Conservation (phyloP, 106 monocot species). For the Dendrobium huoshanense region DNA sequence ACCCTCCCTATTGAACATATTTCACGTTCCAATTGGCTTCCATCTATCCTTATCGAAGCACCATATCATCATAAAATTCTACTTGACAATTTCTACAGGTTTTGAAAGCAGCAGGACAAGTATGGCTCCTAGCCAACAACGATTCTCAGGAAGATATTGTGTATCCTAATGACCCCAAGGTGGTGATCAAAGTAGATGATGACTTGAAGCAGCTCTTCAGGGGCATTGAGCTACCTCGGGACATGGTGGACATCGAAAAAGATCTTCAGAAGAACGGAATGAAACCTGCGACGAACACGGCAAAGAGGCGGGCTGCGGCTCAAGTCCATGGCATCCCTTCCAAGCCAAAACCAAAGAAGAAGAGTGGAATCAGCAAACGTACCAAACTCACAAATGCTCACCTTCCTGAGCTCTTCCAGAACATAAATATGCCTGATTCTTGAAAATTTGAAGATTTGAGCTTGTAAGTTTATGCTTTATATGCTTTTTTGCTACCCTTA, state of each 20-base stretch:
- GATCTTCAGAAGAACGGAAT: constrained; percentile 86
- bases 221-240: constrained; percentile 73
- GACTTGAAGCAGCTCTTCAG: constrained; percentile 88
- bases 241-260: constrained; percentile 90
- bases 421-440: constrained; percentile 9
- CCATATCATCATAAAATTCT: too few relatives aligned
- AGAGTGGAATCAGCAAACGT: constrained; percentile 55
- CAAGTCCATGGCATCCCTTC: constrained; percentile 56
- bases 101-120: constrained; percentile 54
- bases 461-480: background rate
- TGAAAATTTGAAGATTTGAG: background rate
- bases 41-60: too few relatives aligned
- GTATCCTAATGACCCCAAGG: constrained; percentile 88
- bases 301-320: constrained; percentile 64
- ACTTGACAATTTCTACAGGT: constrained; percentile 25
- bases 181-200: constrained; percentile 65
- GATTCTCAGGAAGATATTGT: constrained; percentile 97
- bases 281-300: constrained; percentile 93
- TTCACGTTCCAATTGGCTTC: too few relatives aligned
- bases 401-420: constrained; percentile 82
- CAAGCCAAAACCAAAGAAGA: constrained; percentile 79
- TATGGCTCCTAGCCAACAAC: constrained; percentile 96
- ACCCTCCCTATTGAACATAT: too few relatives aligned
- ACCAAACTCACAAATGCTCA: constrained; percentile 91
- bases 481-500: too few relatives aligned